Conservation (phyloP, 2,329 filamentous ascomycete genomes). For the Calycina herbarum region DNA sequence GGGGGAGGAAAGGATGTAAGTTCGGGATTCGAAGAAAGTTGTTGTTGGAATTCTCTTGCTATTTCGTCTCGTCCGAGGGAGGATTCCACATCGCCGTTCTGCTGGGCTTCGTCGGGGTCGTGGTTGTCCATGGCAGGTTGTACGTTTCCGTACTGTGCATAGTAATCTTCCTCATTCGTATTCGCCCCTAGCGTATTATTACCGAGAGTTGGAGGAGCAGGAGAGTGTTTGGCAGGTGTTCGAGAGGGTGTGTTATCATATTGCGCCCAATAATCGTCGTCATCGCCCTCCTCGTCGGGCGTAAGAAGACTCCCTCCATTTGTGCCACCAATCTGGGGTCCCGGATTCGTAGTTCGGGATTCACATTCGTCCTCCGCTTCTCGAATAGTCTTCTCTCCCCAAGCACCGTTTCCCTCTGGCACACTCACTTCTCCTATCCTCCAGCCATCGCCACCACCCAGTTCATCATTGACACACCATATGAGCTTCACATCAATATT, state of each 20-base stretch:
- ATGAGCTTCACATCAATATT: constrained; percentile 65
- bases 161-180: constrained; percentile 68
- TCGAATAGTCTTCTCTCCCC: constrained; percentile 50
- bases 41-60: constrained; percentile 31
- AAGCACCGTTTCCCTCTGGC: constrained; percentile 52
- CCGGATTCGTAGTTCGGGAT: constrained; percentile 25
- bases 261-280: constrained; percentile 78
- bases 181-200: constrained; percentile 15
- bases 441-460: constrained; percentile 65
- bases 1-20: constrained; percentile 14
- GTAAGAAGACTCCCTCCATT: constrained; percentile 26
- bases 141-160: constrained; percentile 72
- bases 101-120: constrained; percentile 69
- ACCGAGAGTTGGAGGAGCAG: constrained; percentile 48
- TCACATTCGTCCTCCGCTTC: constrained; percentile 62
- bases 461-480: constrained; percentile 61
- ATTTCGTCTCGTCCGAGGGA: constrained; percentile 48
- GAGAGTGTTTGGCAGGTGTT: constrained; percentile 60
- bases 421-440: constrained; percentile 68
- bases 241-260: constrained; percentile 71
- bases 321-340: constrained; percentile 14
- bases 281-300: constrained; percentile 55
- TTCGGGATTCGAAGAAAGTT: constrained; percentile 21
- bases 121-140: constrained; percentile 80
- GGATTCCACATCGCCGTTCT: constrained; percentile 43